Conservation (phyloP, 2,329 filamentous ascomycete species). For the Neoarthrinium moseri region DNA sequence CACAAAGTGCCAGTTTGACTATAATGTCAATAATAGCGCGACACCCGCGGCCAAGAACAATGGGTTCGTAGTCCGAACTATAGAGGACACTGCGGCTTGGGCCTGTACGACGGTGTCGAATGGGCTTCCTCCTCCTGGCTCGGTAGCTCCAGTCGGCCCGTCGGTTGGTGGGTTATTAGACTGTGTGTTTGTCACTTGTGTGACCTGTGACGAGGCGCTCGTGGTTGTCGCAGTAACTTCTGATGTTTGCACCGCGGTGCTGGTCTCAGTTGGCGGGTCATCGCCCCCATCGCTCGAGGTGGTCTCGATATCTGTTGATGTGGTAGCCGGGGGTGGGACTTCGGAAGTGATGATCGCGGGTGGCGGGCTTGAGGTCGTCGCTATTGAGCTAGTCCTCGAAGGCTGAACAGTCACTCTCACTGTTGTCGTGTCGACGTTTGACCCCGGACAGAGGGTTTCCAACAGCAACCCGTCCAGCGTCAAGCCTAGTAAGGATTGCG, state of each 20-base stretch:
- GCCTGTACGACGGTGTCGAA: constrained; percentile 15
- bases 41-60: constrained; percentile 2
- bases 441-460: constrained; percentile 9
- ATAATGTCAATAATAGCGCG: constrained; percentile 7
- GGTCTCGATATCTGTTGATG: not conserved
- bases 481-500: constrained; percentile 9
- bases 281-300: not conserved
- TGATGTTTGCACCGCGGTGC: not conserved
- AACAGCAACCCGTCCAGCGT: constrained; percentile 4
- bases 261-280: not conserved
- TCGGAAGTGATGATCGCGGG: not conserved
- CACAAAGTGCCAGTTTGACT: not conserved
- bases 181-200: constrained; percentile 1
- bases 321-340: not conserved
- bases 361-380: not conserved
- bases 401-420: constrained; percentile 8
- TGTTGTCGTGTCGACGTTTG: constrained; percentile 4
- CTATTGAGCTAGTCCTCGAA: not conserved
- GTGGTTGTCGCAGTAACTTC: not conserved
- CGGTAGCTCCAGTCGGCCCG: not conserved
- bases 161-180: not conserved
- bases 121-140: constrained; percentile 20
- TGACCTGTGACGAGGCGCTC: not conserved
- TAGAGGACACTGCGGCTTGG: constrained; percentile 1
- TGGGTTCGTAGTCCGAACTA: constrained; percentile 1